Base-by-base conservation (phyloP, 768 basidiomycete species). In the Ramaria rubella region DNA sequence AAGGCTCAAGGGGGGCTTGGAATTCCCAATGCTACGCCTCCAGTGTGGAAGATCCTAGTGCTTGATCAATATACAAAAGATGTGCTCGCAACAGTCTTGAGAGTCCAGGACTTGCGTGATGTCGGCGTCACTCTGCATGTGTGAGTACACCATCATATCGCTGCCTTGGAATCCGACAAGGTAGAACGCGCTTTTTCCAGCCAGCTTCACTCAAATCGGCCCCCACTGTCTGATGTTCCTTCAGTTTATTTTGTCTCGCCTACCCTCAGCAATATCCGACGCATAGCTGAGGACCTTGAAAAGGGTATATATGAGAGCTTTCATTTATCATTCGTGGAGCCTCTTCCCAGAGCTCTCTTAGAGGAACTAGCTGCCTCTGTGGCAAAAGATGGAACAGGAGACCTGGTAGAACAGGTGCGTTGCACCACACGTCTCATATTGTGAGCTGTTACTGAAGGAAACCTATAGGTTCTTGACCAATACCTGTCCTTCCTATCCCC, bases 111-210 rank as follows among this genome's bases (percentile, higher is more conserved):
- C 72, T 77, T 99, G 60, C 81, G 96, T 55, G 95, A 98, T 65
- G 90, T 91, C 49, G 96, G 96, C 30, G 94, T 99, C 40, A 99
- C 96, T 8, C 77, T 99, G 58, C 96, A 99, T 73, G 93, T 98
- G 94, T 97, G 75, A 64, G 91, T 74, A 2, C 19, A 49, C 62
- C 42, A 9, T 42, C 40, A 17, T 42, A 42, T 17, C 38, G 4
- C 6, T 42, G 23, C n/a, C n/a, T n/a, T 42, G n/a, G 14, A 2
- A n/a, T 42, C 17, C 23, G n/a, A 17, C 9, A 17, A 42, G n/a
- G 40, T 53, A 27, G 15, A 19, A 6, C 38, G 17, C 9, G 40
- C 1, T 11, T 46, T 43, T 24, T 17, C 7, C 60, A 97, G 94
- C 60, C 96, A 98, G 76, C 73, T 98, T 5, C 94, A 97, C 67